phyloP scores from a whole-genome alignment of 768 basidiomycete species.

The Pleurotus cornucopiae region DNA sequence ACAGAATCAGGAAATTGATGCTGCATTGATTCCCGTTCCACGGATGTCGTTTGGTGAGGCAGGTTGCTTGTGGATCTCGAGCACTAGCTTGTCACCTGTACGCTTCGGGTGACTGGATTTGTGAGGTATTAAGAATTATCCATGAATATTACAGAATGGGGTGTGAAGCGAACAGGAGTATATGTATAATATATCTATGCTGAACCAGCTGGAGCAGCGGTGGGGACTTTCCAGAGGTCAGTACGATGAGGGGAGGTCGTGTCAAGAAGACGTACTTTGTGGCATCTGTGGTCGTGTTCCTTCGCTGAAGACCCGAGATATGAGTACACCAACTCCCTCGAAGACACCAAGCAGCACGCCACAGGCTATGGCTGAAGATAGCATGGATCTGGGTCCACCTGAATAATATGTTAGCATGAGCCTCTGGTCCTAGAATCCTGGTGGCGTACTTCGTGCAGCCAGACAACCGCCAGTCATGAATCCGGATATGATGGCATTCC shows the following conservation, averaged over 20 bases:
- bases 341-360: constrained; percentile 94
- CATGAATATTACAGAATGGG: not conserved
- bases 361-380: constrained; percentile 92
- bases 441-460: constrained; percentile 82
- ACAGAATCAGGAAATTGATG: no score
- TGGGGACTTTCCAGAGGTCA: constrained; percentile 4
- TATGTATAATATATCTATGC: not conserved
- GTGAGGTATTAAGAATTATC: constrained; percentile 4
- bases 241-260: not conserved
- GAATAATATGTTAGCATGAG: not conserved
- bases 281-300: constrained; percentile 76
- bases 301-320: constrained; percentile 86
- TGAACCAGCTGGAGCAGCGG: constrained; percentile 1
- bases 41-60: no score
- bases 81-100: no score
- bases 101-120: no score
- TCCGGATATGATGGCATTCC: constrained; percentile 98
- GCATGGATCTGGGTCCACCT: constrained; percentile 91
- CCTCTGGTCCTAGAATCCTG: constrained; percentile 9
- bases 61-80: no score
- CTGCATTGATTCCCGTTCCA: no score
- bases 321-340: constrained; percentile 91
- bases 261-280: constrained; percentile 49
- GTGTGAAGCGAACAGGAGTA: not conserved
- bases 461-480: constrained; percentile 98